Conservation (phyloP, 1,284 basidiomycete species). For the Neolentinus lepideus region DNA sequence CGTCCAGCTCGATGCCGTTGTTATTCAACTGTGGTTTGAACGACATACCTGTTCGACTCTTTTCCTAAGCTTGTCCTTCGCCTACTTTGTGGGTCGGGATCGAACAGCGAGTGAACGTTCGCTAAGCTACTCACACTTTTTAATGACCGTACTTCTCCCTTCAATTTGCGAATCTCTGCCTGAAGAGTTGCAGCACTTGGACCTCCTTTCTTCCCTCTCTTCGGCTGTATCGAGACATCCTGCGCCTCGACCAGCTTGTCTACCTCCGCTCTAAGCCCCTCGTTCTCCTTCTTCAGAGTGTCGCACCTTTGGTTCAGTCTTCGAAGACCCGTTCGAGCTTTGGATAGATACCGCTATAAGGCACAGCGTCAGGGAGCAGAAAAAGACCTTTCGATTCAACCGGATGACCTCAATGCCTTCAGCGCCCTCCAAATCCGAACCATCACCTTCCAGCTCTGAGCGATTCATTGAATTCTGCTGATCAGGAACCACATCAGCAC, state of each 20-base stretch:
- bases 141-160: slow-evolving; percentile 16
- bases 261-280: slow-evolving; percentile 18
- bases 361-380: background rate
- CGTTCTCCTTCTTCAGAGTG: slow-evolving; percentile 17
- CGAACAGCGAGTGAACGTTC: background rate
- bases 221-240: slow-evolving; percentile 18
- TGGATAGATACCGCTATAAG: slow-evolving; percentile 10
- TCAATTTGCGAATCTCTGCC: slow-evolving; percentile 17
- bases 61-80: slow-evolving; percentile 20
- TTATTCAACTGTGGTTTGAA: no score
- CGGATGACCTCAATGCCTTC: background rate
- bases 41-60: slow-evolving; percentile 20
- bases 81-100: slow-evolving; percentile 10
- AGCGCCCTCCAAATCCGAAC: background rate
- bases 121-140: slow-evolving; percentile 18
- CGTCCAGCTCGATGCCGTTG: no score
- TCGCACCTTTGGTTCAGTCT: slow-evolving; percentile 14
- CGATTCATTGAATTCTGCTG: background rate
- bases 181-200: slow-evolving; percentile 14
- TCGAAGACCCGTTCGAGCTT: slow-evolving; percentile 14
- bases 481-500: background rate
- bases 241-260: slow-evolving; percentile 18
- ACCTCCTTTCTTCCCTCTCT: slow-evolving; percentile 14
- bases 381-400: background rate
- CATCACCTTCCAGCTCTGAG: background rate